Conservation (phyloP, 1,284 basidiomycete species). For the Naganishia liquefaciens region DNA sequence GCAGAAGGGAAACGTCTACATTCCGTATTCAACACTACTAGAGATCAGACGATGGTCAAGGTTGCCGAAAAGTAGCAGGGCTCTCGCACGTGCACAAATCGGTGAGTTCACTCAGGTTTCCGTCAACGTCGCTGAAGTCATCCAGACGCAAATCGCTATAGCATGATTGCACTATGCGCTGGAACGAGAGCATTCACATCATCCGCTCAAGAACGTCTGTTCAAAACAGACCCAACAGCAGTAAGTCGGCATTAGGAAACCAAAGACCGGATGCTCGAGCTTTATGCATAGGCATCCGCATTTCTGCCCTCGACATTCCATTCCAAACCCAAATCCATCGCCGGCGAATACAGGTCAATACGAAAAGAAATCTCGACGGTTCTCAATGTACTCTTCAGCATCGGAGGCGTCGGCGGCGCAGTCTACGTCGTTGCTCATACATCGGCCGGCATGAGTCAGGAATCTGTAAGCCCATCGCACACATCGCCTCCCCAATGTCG, state of each 20-base stretch:
- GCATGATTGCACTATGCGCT: constrained; percentile 28
- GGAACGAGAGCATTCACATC: constrained; percentile 25
- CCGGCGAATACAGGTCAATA: constrained; percentile 25
- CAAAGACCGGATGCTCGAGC: too few relatives aligned
- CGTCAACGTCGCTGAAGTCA: not conserved
- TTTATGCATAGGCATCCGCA: constrained; percentile 1
- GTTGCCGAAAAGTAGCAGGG: not conserved
- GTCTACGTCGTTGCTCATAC: constrained; percentile 28
- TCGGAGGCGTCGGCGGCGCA: constrained; percentile 31
- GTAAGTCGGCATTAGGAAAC: constrained; percentile 1
- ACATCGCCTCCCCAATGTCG: not conserved
- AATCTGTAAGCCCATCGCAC: constrained; percentile 14
- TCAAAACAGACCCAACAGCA: constrained; percentile 21
- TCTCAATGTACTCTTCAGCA: constrained; percentile 30
- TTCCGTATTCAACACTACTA: constrained; percentile 9
- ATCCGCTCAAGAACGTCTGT: constrained; percentile 24
- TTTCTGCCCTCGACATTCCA: constrained; percentile 7
- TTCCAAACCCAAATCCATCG: constrained; percentile 1
- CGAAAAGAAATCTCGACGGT: constrained; percentile 29
- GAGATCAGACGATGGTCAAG: constrained; percentile 1
- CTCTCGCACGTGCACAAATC: constrained; percentile 9
- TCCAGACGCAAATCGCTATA: constrained; percentile 29
- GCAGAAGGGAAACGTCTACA: not conserved
- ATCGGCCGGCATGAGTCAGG: constrained; percentile 27
- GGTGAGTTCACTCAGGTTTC: not conserved